These are phyloP conservation scores for Metschnikowia peoriensis DNA, from an alignment of 805 yeast species.

Conservation along the genomic window DNA sequence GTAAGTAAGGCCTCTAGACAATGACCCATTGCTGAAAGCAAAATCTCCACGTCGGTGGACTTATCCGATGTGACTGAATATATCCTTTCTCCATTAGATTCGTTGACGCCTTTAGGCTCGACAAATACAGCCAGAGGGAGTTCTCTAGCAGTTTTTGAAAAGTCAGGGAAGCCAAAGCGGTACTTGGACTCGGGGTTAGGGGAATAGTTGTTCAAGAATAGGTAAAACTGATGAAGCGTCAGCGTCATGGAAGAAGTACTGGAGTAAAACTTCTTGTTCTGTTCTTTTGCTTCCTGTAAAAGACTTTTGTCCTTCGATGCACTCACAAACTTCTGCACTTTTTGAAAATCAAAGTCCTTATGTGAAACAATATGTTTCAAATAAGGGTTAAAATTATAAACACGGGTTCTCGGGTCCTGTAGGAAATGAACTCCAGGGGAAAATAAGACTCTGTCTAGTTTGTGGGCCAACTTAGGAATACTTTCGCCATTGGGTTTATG, in stretches of 20 bases:
- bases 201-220: slow-evolving; percentile 50
- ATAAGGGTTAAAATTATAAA: slow-evolving; percentile 63
- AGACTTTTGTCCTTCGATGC: slow-evolving; percentile 65
- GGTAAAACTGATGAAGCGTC: slow-evolving; percentile 70
- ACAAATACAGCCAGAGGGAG: slow-evolving; percentile 57
- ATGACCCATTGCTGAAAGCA: slow-evolving; percentile 74
- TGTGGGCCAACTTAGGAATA: slow-evolving; percentile 62
- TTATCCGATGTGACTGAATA: slow-evolving; percentile 73
- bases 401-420: slow-evolving; percentile 74
- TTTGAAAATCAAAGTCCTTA: slow-evolving; percentile 61
- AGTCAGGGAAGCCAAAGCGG: slow-evolving; percentile 40
- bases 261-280: slow-evolving; percentile 51
- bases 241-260: slow-evolving; percentile 90
- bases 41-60: slow-evolving; percentile 61
- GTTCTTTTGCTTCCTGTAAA: slow-evolving; percentile 42
- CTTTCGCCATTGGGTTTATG: slow-evolving; percentile 21
- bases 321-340: slow-evolving; percentile 56
- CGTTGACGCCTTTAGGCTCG: slow-evolving; percentile 40
- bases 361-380: slow-evolving; percentile 60
- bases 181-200: slow-evolving; percentile 13
- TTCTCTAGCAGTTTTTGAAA: slow-evolving; percentile 38
- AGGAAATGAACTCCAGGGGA: slow-evolving; percentile 79
- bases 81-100: slow-evolving; percentile 26
- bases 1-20: slow-evolving; percentile 76
- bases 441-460: slow-evolving; percentile 68